Evolutionary conservation across 768 basidiomycete genomes (phyloP).

Genomic region (Trametes villosa): DNA sequence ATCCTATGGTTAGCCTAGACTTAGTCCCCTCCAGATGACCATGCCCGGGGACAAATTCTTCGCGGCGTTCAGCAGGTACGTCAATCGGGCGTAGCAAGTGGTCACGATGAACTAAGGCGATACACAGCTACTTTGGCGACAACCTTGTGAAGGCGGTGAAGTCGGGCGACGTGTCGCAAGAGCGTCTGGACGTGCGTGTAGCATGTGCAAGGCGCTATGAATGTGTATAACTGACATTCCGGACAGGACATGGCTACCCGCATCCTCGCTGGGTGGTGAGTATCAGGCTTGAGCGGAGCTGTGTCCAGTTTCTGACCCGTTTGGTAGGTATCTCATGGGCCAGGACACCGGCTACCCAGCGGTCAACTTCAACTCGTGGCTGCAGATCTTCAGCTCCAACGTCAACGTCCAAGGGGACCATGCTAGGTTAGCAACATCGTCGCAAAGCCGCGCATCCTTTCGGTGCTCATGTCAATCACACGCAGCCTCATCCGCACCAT

Average conservation of each 20-base stretch:
- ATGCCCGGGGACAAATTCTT: slow-evolving; percentile 65
- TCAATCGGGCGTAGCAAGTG: background rate
- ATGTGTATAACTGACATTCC: background rate
- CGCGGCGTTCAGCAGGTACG: slow-evolving; percentile 25
- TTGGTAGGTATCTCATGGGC: slow-evolving; percentile 47
- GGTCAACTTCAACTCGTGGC: slow-evolving; percentile 63
- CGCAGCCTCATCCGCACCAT: slow-evolving; percentile 40
- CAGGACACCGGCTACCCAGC: slow-evolving; percentile 58
- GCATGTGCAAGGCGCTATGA: background rate
- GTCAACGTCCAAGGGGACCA: slow-evolving; percentile 48
- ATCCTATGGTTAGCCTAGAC: background rate
- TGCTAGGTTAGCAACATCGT: slow-evolving; percentile 14
- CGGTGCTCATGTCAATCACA: background rate
- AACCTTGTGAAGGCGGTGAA: slow-evolving; percentile 62
- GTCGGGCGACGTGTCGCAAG: slow-evolving; percentile 59
- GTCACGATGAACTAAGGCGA: background rate
- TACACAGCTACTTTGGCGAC: slow-evolving; percentile 58
- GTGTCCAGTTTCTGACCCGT: background rate
- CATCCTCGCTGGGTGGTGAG: slow-evolving; percentile 62
- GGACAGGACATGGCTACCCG: slow-evolving; percentile 66
- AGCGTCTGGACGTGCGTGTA: slow-evolving; percentile 50
- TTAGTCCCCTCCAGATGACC: slow-evolving; percentile 52
- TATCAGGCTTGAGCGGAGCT: slow-evolving; percentile 12
- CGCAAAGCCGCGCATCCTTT: background rate
- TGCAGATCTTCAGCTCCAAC: slow-evolving; percentile 36